Evolutionary conservation across 148 eudicot species (phyloP).

Genomic region (Spergularia bocconei): DNA sequence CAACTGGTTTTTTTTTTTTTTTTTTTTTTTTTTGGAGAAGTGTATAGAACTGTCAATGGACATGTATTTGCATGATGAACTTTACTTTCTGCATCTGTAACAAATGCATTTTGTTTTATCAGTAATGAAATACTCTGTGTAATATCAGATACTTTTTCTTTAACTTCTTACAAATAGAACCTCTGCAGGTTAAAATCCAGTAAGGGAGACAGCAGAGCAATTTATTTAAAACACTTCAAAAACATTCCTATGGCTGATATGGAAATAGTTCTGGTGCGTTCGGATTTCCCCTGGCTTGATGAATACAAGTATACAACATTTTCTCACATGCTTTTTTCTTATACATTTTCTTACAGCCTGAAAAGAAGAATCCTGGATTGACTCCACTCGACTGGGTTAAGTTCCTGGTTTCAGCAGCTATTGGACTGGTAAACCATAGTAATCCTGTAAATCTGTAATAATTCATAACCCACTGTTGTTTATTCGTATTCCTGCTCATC

Average conservation of each 20-base stretch:
- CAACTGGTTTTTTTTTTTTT: too few relatives aligned
- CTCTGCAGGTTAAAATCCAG: conserved; percentile 27
- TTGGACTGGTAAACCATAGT: conserved; percentile 68
- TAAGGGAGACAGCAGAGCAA: conserved; percentile 42
- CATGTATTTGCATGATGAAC: too few relatives aligned
- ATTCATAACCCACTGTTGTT: neutral
- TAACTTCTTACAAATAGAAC: conserved; percentile 27
- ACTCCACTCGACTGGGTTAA: conserved; percentile 91
- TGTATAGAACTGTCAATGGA: too few relatives aligned
- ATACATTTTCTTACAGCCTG: conserved; percentile 50
- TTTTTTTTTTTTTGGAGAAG: too few relatives aligned
- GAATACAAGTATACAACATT: neutral
- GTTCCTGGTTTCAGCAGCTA: conserved; percentile 64
- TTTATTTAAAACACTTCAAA: conserved; percentile 85
- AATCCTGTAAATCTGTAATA: neutral
- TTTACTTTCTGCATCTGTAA: too few relatives aligned
- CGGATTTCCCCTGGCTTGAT: too few relatives aligned
- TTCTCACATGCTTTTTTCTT: neutral
- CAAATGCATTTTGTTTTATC: neutral
- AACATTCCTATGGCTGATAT: conserved; percentile 97
- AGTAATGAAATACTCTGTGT: too few relatives aligned
- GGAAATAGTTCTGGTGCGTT: conserved; percentile 84
- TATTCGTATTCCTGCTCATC: conserved; percentile 3
- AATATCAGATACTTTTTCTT: conserved; percentile 7
- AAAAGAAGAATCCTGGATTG: conserved; percentile 82